Conservation (phyloP, 2,329 filamentous ascomycete genomes). For the Teratosphaeria viscida region DNA sequence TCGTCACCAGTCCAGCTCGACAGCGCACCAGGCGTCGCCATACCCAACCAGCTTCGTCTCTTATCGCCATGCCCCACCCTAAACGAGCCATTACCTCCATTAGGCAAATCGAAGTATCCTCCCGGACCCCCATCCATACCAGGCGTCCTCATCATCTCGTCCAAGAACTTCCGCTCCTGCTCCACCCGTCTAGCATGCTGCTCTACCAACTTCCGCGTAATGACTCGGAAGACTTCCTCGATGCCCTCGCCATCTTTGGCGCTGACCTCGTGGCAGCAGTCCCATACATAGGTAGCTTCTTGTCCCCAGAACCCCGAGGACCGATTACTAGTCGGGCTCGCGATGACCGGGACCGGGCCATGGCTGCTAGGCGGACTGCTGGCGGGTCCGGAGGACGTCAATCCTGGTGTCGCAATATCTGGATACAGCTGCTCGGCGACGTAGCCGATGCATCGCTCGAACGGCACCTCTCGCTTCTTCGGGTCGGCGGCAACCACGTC, state of each 20-base stretch:
- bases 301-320: slow-evolving; percentile 71
- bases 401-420: slow-evolving; percentile 25
- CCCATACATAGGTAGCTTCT: slow-evolving; percentile 68
- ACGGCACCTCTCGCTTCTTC: slow-evolving; percentile 68
- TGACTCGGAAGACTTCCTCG: slow-evolving; percentile 88
- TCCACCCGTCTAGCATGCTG: slow-evolving; percentile 50
- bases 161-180: slow-evolving; percentile 35
- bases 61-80: slow-evolving; percentile 50
- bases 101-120: slow-evolving; percentile 38
- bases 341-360: slow-evolving; percentile 27
- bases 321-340: slow-evolving; percentile 37
- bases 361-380: slow-evolving; percentile 18
- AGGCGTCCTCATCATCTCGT: slow-evolving; percentile 35
- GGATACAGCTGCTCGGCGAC: slow-evolving; percentile 85
- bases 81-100: slow-evolving; percentile 47
- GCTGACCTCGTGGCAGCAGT: slow-evolving; percentile 93
- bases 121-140: slow-evolving; percentile 29
- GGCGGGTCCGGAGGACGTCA: slow-evolving; percentile 2
- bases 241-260: slow-evolving; percentile 91
- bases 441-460: slow-evolving; percentile 91
- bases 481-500: slow-evolving; percentile 85
- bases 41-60: slow-evolving; percentile 58
- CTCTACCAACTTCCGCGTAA: slow-evolving; percentile 75
- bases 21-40: slow-evolving; percentile 31
- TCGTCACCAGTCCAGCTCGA: slow-evolving; percentile 7